phyloP scores from a whole-genome alignment of 768 basidiomycete genomes.

The Cubamyces lactineus region DNA sequence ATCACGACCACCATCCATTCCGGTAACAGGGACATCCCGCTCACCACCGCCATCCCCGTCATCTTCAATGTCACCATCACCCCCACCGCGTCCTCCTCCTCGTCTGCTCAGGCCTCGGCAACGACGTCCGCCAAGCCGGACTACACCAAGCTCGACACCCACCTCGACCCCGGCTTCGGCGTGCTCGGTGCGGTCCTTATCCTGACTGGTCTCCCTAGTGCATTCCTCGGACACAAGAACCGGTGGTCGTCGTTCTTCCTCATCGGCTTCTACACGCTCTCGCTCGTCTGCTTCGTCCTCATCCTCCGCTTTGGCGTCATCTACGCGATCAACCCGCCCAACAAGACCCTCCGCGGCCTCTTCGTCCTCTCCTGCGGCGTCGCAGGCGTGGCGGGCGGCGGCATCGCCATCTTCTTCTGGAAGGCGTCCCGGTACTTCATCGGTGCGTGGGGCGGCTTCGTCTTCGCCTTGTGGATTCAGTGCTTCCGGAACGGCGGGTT shows the following conservation, averaged over 20 bases:
- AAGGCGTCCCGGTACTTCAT: slow-evolving; percentile 83
- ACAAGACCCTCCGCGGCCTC: slow-evolving; percentile 78
- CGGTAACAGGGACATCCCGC: slow-evolving; percentile 50
- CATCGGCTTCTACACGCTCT: slow-evolving; percentile 87
- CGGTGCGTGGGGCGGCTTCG: slow-evolving; percentile 86
- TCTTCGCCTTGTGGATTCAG: slow-evolving; percentile 85
- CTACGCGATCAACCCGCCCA: slow-evolving; percentile 82
- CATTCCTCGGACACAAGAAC: slow-evolving; percentile 94
- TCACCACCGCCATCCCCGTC: slow-evolving; percentile 62
- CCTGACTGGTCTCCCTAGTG: slow-evolving; percentile 85
- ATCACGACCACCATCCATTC: slow-evolving; percentile 51
- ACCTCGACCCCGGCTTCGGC: slow-evolving; percentile 85
- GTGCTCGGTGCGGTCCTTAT: slow-evolving; percentile 89
- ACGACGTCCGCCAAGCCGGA: slow-evolving; percentile 46
- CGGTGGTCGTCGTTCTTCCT: slow-evolving; percentile 96
- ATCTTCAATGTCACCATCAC: slow-evolving; percentile 65
- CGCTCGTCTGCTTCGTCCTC: slow-evolving; percentile 84
- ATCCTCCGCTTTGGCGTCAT: slow-evolving; percentile 88
- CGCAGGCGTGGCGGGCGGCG: slow-evolving; percentile 84
- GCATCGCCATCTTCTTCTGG: slow-evolving; percentile 90
- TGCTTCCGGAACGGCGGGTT: slow-evolving; percentile 83
- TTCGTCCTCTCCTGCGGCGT: slow-evolving; percentile 84
- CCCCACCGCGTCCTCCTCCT: slow-evolving; percentile 46
- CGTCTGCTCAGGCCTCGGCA: slow-evolving; percentile 42
- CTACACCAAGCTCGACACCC: slow-evolving; percentile 55